phyloP scores from a whole-genome alignment of 169 alveolate genomes.

The Cyclospora cayetanensis region DNA sequence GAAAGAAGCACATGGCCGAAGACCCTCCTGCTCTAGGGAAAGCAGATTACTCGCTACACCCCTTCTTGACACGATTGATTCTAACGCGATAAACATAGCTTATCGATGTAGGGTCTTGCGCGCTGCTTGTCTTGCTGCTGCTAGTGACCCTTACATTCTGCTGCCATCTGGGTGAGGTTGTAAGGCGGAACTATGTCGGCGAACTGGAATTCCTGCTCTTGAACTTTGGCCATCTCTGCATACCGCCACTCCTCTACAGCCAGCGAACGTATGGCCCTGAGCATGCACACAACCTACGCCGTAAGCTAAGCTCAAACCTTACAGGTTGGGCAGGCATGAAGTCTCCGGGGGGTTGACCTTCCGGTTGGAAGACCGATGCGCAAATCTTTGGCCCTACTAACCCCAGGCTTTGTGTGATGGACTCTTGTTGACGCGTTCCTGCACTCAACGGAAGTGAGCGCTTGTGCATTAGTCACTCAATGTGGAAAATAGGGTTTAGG shows the following conservation, averaged over 20 bases:
- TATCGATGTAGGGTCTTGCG: not conserved
- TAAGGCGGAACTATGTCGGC: constrained; percentile 29
- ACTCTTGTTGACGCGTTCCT: too few relatives aligned
- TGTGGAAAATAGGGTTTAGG: not conserved
- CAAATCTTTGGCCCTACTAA: too few relatives aligned
- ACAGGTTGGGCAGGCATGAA: too few relatives aligned
- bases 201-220: not conserved
- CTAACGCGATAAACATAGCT: too few relatives aligned
- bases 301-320: too few relatives aligned
- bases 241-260: constrained; percentile 38
- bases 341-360: too few relatives aligned
- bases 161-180: constrained; percentile 15
- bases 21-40: too few relatives aligned
- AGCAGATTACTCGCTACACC: not conserved
- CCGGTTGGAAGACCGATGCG: too few relatives aligned
- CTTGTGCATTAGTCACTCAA: too few relatives aligned
- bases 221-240: constrained; percentile 14
- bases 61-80: not conserved
- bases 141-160: constrained; percentile 58
- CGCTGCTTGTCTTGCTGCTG: not conserved
- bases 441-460: too few relatives aligned
- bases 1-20: too few relatives aligned
- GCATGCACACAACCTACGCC: constrained; percentile 13
- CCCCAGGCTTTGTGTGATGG: too few relatives aligned
- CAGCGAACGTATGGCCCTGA: constrained; percentile 10